Evolutionary conservation across 108 stramenopile species (phyloP), one percentile per base, ranked within the genome.

Genomic region (Skeletonema menzelii): DNA sequence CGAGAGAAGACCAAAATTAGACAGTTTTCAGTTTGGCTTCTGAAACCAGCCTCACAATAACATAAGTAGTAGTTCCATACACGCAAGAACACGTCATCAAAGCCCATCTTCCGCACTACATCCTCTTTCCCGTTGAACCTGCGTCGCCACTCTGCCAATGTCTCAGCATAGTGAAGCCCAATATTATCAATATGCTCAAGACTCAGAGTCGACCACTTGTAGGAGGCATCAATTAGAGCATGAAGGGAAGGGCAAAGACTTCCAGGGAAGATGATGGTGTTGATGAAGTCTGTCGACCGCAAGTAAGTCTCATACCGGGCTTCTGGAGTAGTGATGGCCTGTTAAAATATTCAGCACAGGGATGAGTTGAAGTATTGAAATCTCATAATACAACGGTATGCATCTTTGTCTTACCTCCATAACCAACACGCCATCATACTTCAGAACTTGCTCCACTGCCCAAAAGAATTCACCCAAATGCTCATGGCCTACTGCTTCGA

Each of bases 401-500:
- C n/a, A n/a, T n/a, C n/a, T n/a, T n/a, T n/a, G 11, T 37, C 35
- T 53, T 24, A 53, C 97, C 82, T 97, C 93, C 94, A 99, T 97
- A 8, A 97, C 96, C 27, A 97, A 82, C 17, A 91, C 75, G 10
- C 98, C 98, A 53, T 87, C 89, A 27, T 83, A 91, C 22, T 72
- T 79, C 44, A 99, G 78, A 15, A 97, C 90, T 66, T 89, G 88
- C 27, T 97, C 97, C 2, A 95, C 92, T 14, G 94, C 90, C 82
- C 88, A 93, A 72, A 93, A 98, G 83, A 93, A 99, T 59, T 87
- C 89, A n/a, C 74, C 80, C 14, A 91, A 85, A 63, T 97, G 92
- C 32, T 95, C 93, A 76, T 97, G 96, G 20, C 98, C 98, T 7
- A 99, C 98, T 27, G 97, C 98, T 65, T 99, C 98, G 69, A 99